Percentiles rank a stretch among this genome's conserved stretches.
Evolutionary conservation across 2,329 filamentous ascomycete species (phyloP).

Genomic region (Phaeosphaeriaceae sp.): DNA sequence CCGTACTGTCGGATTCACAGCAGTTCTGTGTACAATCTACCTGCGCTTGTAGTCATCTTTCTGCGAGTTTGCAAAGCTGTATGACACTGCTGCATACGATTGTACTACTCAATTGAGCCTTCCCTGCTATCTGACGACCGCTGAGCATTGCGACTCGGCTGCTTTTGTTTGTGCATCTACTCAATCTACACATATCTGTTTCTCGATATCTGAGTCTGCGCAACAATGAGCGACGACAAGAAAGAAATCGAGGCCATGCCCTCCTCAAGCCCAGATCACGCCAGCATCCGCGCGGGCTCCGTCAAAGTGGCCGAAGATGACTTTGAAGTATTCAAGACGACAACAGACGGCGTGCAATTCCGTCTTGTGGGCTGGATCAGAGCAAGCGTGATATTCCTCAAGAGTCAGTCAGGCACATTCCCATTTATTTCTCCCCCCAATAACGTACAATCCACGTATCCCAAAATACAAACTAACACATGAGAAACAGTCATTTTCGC

Average conservation of each 20-base stretch:
- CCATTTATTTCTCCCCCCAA: neutral
- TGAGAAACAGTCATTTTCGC: slow-evolving; percentile 51
- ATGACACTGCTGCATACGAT: neutral
- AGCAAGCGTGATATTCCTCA: slow-evolving; percentile 61
- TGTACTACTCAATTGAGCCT: neutral
- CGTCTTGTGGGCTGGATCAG: slow-evolving; percentile 60
- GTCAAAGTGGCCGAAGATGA: slow-evolving; percentile 36
- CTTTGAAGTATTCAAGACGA: slow-evolving; percentile 58
- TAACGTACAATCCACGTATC: too few species aligned
- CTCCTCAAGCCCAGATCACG: neutral
- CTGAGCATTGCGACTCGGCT: neutral
- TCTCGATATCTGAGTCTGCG: too few species aligned
- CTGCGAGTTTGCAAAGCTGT: neutral
- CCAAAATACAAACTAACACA: neutral
- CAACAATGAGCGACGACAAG: slow-evolving; percentile 15
- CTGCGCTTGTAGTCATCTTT: neutral
- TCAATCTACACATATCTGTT: too few species aligned
- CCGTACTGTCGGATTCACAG: neutral
- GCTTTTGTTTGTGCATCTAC: neutral
- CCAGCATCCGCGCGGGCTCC: slow-evolving; percentile 14
- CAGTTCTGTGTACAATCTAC: neutral
- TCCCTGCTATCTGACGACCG: neutral
- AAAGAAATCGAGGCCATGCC: slow-evolving; percentile 17
- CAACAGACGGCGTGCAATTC: slow-evolving; percentile 57
- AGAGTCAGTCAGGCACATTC: too few species aligned